These are phyloP conservation scores for Komagataella pseudopastoris DNA, from an alignment of 805 yeast species.

Conservation along the genomic window DNA sequence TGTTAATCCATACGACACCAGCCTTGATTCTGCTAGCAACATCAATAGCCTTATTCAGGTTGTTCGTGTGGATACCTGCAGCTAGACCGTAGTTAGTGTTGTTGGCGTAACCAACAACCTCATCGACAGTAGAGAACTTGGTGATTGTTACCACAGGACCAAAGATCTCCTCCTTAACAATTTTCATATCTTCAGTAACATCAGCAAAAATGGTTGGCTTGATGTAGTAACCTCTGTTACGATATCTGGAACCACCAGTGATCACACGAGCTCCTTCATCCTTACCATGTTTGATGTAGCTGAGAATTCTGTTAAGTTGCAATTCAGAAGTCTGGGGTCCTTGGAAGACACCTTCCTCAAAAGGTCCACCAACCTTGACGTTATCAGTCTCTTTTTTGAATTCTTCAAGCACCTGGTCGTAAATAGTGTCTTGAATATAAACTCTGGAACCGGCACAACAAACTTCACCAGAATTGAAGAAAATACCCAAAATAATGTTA, in stretches of 20 bases:
- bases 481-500: slow-evolving; percentile 70
- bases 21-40: slow-evolving; percentile 67
- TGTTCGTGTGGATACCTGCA: slow-evolving; percentile 78
- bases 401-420: slow-evolving; percentile 59
- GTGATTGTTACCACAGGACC: slow-evolving; percentile 86
- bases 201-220: slow-evolving; percentile 68
- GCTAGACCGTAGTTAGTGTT: slow-evolving; percentile 78
- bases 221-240: slow-evolving; percentile 52
- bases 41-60: slow-evolving; percentile 60
- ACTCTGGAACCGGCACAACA: slow-evolving; percentile 93
- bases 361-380: slow-evolving; percentile 70
- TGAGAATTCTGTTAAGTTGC: slow-evolving; percentile 69
- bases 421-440: slow-evolving; percentile 73
- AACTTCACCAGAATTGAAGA: slow-evolving; percentile 90
- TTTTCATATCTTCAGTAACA: slow-evolving; percentile 51
- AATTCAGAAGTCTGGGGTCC: slow-evolving; percentile 85
- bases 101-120: slow-evolving; percentile 68
- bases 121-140: slow-evolving; percentile 74
- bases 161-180: slow-evolving; percentile 69
- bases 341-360: slow-evolving; percentile 63
- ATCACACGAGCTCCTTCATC: slow-evolving; percentile 72
- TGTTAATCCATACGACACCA: slow-evolving; percentile 89
- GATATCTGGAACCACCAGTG: slow-evolving; percentile 45
- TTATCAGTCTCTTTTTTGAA: slow-evolving; percentile 39
- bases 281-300: slow-evolving; percentile 65